Evolutionary conservation across 1,284 basidiomycete species (phyloP).

Genomic region (Puccinia brachypodii): DNA sequence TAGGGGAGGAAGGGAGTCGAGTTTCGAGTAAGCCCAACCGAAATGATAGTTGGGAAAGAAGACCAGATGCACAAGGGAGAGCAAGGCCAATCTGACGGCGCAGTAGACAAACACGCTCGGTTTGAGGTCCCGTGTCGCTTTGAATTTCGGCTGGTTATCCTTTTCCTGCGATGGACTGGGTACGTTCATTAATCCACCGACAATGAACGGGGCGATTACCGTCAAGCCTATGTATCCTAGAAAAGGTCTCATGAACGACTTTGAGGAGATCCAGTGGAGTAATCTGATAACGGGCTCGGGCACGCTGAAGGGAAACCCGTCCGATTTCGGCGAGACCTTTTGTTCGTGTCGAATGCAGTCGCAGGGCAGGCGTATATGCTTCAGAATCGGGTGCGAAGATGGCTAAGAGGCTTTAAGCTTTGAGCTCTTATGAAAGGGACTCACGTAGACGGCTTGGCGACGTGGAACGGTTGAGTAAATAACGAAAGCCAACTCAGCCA

Average conservation of each 20-base stretch:
- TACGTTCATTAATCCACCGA: conserved; percentile 35
- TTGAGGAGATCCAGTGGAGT: conserved; percentile 21
- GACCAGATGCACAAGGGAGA: conserved; percentile 24
- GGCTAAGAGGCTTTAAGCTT: background rate
- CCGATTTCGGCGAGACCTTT: background rate
- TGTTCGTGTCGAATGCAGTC: background rate
- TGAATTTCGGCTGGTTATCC: background rate
- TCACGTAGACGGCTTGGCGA: background rate
- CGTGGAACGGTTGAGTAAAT: conserved; percentile 33
- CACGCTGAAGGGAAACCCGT: background rate
- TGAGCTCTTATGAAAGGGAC: background rate
- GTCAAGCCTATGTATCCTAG: conserved; percentile 6
- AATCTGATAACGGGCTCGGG: conserved; percentile 8
- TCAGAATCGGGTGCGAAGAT: background rate
- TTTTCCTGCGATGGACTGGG: conserved; percentile 1
- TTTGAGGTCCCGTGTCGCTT: conserved; percentile 19
- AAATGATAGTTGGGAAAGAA: conserved; percentile 29
- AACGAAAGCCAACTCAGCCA: conserved; percentile 40
- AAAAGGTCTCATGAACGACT: conserved; percentile 14
- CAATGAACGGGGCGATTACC: conserved; percentile 14
- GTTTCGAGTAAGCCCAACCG: conserved; percentile 9
- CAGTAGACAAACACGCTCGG: conserved; percentile 34
- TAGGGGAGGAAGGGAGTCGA: background rate
- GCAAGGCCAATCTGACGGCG: conserved; percentile 11
- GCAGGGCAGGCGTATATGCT: background rate